Evolutionary conservation across 2,329 filamentous ascomycete genomes (phyloP), one percentile per base, ranked within the genome.

Genomic region (Cytospora paraplurivora): DNA sequence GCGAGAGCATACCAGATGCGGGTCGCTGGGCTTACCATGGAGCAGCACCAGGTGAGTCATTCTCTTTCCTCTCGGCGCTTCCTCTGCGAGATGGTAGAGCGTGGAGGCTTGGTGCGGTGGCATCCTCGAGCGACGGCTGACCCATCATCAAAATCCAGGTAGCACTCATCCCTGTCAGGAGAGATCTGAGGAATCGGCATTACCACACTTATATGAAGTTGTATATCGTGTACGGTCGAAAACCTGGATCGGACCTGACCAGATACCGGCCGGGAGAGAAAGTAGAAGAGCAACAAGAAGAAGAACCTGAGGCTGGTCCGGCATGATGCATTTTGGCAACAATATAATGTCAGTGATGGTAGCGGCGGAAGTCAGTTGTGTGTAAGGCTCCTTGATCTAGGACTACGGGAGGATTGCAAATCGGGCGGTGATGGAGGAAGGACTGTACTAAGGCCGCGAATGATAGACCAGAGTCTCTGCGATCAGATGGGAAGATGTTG

Each of bases 191-290:
- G 7, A 75, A 85, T 69, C 72, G 74, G 3, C 72, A 73, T 10
- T 76, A 82, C 12, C 82, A 85, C 66, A 76, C 79, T 0, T 85
- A 83, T 63, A 73, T 80, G 66, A 77, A 76, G 33, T 72, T 82
- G n/a, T 77, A 79, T 64, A 78, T 84, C 7, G 79, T 85, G 0
- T 80, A 77, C 69, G 82, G 81, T 10, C 75, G 82, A 33, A 85
- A 84, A 67, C 82, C 82, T 1, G 62, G 66, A 1, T 33, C 58
- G 7, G 63, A 44, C 7, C 44, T 59, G 17, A 49, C 32, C 27
- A 57, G 38, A n/a, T 59, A 53, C 12, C 21, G 35, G n/a, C 51
- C 49, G 12, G 63, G 50, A 7, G 47, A 49, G 32, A 13, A 51
- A 27, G 51, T 41, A 19, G 37, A 10, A 19, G 59, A 55, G 7